Conservation (phyloP, 768 basidiomycete species). For the Sporobolomyces roseus region DNA sequence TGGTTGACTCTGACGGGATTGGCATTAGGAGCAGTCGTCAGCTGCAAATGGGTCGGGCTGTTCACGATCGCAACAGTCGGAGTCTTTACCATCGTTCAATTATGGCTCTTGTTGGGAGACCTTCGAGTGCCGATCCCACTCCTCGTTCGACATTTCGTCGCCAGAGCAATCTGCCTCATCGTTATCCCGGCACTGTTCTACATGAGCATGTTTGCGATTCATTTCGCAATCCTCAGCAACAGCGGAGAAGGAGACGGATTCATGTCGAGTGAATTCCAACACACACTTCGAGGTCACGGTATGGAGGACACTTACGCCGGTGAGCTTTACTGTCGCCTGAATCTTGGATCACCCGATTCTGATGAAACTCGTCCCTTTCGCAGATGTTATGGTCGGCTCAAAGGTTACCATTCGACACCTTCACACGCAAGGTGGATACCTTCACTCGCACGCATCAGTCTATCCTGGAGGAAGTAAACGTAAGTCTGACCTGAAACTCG, state of each 20-base stretch:
- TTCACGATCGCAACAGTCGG: slow-evolving; percentile 97
- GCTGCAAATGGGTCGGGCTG: slow-evolving; percentile 97
- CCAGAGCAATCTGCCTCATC: slow-evolving; percentile 85
- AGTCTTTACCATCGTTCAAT: slow-evolving; percentile 71
- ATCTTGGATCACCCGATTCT: background rate
- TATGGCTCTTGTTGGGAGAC: slow-evolving; percentile 89
- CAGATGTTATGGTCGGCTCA: slow-evolving; percentile 83
- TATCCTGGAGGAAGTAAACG: slow-evolving; percentile 89
- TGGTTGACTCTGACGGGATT: slow-evolving; percentile 85
- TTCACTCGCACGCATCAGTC: slow-evolving; percentile 86
- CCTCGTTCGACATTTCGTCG: slow-evolving; percentile 79
- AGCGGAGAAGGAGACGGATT: slow-evolving; percentile 97
- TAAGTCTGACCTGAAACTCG: slow-evolving; percentile 50
- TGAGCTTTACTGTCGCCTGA: slow-evolving; percentile 47
- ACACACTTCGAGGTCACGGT: slow-evolving; percentile 78
- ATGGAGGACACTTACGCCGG: slow-evolving; percentile 93
- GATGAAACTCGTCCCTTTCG: slow-evolving; percentile 5
- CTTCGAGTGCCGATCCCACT: slow-evolving; percentile 67
- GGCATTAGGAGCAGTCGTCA: slow-evolving; percentile 83
- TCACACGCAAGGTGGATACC: slow-evolving; percentile 97
- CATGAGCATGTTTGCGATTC: slow-evolving; percentile 94
- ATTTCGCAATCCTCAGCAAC: slow-evolving; percentile 80
- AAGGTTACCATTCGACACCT: slow-evolving; percentile 77
- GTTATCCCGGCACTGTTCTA: slow-evolving; percentile 79
- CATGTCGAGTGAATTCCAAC: slow-evolving; percentile 99